These are phyloP conservation scores for Phanerochaete carnosa DNA, from an alignment of 768 basidiomycete genomes.

Conservation along the genomic window DNA sequence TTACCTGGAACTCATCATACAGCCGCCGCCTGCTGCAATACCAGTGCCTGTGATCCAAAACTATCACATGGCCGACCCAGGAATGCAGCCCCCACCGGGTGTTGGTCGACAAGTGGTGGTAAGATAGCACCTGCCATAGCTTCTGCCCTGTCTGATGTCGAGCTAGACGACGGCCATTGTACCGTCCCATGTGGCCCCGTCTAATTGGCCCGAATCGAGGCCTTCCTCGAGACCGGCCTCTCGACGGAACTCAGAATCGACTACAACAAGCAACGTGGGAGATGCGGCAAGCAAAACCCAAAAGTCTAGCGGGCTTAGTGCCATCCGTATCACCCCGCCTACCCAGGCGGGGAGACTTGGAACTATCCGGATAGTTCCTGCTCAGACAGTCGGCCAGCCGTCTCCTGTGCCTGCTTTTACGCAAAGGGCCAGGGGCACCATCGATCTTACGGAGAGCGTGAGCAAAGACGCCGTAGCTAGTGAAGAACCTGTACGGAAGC, in stretches of 20 bases:
- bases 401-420: not conserved
- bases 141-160: not conserved
- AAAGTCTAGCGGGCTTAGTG: not conserved
- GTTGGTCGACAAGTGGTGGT: not conserved
- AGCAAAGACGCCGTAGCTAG: too few species aligned
- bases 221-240: not conserved
- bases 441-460: not conserved
- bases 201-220: not conserved
- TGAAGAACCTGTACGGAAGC: not conserved
- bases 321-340: not conserved
- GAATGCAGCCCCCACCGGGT: not conserved
- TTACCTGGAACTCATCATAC: not conserved
- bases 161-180: not conserved
- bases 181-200: not conserved
- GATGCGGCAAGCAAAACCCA: not conserved
- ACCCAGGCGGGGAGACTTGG: not conserved
- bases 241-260: not conserved
- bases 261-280: not conserved
- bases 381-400: not conserved
- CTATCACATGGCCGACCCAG: not conserved
- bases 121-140: not conserved
- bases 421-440: not conserved
- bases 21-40: not conserved
- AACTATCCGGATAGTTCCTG: not conserved
- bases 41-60: not conserved